Percentiles rank a stretch among this genome's conserved stretches.
phyloP scores from a whole-genome alignment of 2,329 filamentous ascomycete genomes.

The Alternaria ventricosa region DNA sequence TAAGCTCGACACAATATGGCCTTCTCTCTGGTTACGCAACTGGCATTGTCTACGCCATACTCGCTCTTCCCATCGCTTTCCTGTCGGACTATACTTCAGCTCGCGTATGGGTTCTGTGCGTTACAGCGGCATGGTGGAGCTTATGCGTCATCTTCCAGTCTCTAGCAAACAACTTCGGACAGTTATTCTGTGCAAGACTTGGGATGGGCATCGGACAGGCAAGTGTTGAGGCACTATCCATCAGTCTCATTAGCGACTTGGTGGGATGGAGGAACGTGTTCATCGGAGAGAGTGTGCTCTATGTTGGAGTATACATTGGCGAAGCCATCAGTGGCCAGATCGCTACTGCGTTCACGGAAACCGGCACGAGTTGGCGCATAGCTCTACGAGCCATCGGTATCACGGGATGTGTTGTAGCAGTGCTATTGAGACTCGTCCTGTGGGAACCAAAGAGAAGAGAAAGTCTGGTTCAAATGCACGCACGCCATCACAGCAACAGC shows the following conservation, averaged over 20 bases:
- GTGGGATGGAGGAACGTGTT: not conserved
- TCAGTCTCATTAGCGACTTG: not conserved
- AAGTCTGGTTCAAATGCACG: not conserved
- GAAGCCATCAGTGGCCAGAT: constrained; percentile 1
- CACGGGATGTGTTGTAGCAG: not conserved
- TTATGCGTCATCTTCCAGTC: not conserved
- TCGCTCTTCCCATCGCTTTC: not conserved
- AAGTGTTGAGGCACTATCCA: not conserved
- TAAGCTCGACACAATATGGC: constrained; percentile 1
- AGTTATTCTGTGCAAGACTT: not conserved
- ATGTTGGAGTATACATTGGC: not conserved
- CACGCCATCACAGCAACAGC: not conserved
- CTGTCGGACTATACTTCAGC: not conserved
- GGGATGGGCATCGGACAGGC: not conserved
- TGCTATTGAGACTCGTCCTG: not conserved
- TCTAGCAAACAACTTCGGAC: not conserved
- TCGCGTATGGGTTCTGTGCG: not conserved
- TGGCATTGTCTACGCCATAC: not conserved
- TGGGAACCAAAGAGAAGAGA: not conserved
- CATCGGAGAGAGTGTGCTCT: not conserved
- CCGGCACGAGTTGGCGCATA: not conserved
- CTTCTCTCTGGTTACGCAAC: not conserved
- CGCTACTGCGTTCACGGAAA: not conserved
- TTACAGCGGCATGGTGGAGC: not conserved
- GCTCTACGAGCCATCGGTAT: not conserved